These are phyloP conservation scores for Podaxis sp. DNA, from an alignment of 768 basidiomycete genomes.

Conservation along the genomic window DNA sequence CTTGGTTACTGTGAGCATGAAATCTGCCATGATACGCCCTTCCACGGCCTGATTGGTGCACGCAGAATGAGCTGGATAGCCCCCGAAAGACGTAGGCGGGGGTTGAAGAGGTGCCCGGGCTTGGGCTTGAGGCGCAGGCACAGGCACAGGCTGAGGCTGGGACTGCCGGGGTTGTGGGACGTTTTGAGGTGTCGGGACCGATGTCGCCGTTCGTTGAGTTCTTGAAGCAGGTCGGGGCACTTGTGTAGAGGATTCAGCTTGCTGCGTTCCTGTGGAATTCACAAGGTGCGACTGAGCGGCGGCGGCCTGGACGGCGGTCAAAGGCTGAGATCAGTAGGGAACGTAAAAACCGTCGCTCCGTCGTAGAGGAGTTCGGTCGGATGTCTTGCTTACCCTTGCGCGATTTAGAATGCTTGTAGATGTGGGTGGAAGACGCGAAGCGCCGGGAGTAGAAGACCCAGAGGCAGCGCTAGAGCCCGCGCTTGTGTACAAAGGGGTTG, in stretches of 20 bases:
- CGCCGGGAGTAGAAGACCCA: not conserved
- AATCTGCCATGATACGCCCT: not conserved
- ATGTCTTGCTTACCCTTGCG: not conserved
- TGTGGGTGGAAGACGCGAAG: not conserved
- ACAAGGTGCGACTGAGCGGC: not conserved
- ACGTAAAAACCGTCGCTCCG: not conserved
- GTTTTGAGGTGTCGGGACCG: not conserved
- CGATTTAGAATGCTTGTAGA: not conserved
- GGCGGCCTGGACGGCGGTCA: not conserved
- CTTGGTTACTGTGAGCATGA: not conserved
- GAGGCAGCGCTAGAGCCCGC: not conserved
- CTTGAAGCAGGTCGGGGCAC: not conserved
- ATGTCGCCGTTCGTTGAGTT: not conserved
- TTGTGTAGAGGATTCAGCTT: not conserved
- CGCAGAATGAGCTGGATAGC: not conserved
- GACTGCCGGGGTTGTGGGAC: not conserved
- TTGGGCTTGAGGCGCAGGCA: not conserved
- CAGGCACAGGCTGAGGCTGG: not conserved
- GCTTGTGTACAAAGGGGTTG: not conserved
- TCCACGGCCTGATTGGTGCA: not conserved
- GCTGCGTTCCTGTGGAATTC: not conserved
- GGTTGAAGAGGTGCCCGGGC: not conserved
- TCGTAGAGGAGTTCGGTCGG: not conserved
- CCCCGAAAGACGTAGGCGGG: not conserved
- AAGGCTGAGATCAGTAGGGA: not conserved